Evolutionary conservation across 1,139 yeast species (phyloP), one percentile per base, ranked within the genome.

Genomic region (Trichomonascaceae sp.): DNA sequence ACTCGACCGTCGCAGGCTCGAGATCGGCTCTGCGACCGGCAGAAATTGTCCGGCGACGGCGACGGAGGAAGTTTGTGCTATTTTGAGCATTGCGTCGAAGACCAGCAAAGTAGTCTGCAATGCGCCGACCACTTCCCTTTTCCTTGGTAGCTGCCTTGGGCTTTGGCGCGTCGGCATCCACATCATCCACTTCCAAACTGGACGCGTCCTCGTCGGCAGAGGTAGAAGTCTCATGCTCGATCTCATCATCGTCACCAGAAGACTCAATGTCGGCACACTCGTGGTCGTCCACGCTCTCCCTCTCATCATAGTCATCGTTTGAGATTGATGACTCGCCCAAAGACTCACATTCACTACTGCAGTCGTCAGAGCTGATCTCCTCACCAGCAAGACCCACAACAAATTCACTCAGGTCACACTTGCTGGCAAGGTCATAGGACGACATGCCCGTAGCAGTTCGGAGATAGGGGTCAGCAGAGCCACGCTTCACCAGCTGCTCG

Each of bases 381-480:
- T 43, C 9, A 16, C 42, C 32, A 16, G 43, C 37, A 32, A 47
- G 47, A 26, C 20, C 17, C n/a, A n/a, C 25, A 13, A n/a, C 13
- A 6, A 8, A 26, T n/a, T 26, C 16, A n/a, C 16, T n/a, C 13
- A 13, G 13, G 28, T 26, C 28, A n/a, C 8, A 6, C 16, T n/a
- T n/a, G n/a, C 8, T n/a, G 28, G 28, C 28, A 6, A 26, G 13
- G n/a, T n/a, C 13, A 26, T 44, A 66, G 3, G 70, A 62, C 0
- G 67, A 60, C 14, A 58, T 59, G 16, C 80, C 82, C 45, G 69
- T 70, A 27, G 66, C 59, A 27, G 80, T 67, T 44, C 63, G 71
- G 47, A 69, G 57, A 42, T 69, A 65, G 43, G 74, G 64, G 46
- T 74, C 76, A 1, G 92, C 59, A 30, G 47, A 51, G 6, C 37